Evolutionary conservation across 2,329 filamentous ascomycete genomes (phyloP).

Genomic region (Magnaporthiopsis rhizophila): DNA sequence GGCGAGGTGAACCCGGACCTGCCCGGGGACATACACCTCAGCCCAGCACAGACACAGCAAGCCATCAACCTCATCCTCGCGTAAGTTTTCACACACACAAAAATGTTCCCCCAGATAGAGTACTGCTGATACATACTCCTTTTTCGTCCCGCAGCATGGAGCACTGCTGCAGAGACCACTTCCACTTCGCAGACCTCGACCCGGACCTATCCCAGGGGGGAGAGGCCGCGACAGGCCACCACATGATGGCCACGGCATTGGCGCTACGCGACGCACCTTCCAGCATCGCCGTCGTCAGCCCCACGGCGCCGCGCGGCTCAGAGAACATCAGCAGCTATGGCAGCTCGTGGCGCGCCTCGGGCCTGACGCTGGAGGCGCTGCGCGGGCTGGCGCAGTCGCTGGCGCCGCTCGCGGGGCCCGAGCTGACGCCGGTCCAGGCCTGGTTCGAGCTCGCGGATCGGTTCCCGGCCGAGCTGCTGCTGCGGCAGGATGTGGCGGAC

Average conservation of each 20-base stretch:
- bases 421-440: constrained; percentile 44
- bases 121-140: too few relatives aligned
- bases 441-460: constrained; percentile 43
- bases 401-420: constrained; percentile 25
- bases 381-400: constrained; percentile 37
- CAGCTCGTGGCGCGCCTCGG: constrained; percentile 28
- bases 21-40: constrained; percentile 19
- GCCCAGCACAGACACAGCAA: constrained; percentile 31
- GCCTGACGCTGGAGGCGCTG: constrained; percentile 34
- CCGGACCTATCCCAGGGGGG: constrained; percentile 15
- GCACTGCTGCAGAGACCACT: constrained; percentile 45
- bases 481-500: constrained; percentile 26
- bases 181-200: constrained; percentile 31
- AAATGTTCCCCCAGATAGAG: too few relatives aligned
- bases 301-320: constrained; percentile 16
- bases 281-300: constrained; percentile 19
- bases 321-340: neutral
- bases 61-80: constrained; percentile 47
- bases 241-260: constrained; percentile 35
- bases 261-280: constrained; percentile 32
- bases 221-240: constrained; percentile 25
- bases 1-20: constrained; percentile 4
- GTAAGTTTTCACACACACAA: constrained; percentile 23
- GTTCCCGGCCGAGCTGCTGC: constrained; percentile 31
- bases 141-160: constrained; percentile 31